A percentile compares a stretch with the other conserved stretches of the same genome.
Conservation (phyloP, 129 eudicot species). For the Artemisia argyi region DNA sequence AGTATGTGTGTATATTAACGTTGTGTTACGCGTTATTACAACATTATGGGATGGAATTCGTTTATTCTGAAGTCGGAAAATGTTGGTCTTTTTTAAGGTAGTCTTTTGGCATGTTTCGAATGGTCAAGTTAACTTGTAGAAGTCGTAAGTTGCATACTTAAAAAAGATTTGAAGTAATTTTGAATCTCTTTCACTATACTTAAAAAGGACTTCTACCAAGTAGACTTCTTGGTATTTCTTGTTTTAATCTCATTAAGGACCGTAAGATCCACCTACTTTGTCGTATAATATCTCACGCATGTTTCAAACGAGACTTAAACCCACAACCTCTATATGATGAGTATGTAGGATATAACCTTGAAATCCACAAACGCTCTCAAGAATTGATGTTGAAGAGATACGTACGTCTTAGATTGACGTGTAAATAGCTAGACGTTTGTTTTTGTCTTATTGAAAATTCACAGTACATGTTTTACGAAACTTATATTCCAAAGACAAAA, state of each 20-base stretch:
- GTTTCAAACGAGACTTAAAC: no score
- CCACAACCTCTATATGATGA: no score
- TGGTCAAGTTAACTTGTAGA: neutral
- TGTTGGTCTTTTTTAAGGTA: neutral
- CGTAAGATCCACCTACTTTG: no score
- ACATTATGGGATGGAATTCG: neutral
- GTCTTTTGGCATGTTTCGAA: neutral
- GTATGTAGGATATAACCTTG: no score
- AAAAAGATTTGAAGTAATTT: neutral
- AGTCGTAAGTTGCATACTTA: neutral
- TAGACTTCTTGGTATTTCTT: neutral
- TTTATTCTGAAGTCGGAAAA: neutral
- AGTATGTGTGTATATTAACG: slow-evolving; percentile 19
- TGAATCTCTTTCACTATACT: neutral
- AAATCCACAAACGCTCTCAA: no score
- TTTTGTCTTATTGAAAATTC: neutral
- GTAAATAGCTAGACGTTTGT: neutral
- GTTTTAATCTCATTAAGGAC: no score
- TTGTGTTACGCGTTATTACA: slow-evolving; percentile 1
- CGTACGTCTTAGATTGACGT: neutral
- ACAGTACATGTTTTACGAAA: neutral
- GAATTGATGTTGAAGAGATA: no score
- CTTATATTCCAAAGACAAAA: neutral
- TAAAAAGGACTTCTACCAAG: neutral
- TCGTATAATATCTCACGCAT: no score